Percentiles rank a stretch among this genome's conserved stretches.
Evolutionary conservation across 306 rosid species (phyloP).

Genomic region (Macrotyloma uniflorum): DNA sequence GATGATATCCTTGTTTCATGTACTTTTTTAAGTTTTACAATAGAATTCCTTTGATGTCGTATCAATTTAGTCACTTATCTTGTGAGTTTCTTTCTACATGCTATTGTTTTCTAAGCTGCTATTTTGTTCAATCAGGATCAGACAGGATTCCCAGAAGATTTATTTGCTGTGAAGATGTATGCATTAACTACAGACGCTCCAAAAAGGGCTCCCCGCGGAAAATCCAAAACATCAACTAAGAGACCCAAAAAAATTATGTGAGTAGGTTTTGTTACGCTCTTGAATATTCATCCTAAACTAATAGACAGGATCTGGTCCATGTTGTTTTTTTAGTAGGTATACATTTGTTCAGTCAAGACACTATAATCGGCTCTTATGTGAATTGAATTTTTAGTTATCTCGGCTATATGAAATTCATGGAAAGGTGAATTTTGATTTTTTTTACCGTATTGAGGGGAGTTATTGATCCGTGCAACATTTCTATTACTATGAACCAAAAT

Average conservation of each 20-base stretch:
- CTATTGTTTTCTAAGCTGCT: background rate
- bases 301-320: conserved; percentile 51
- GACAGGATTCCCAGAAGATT: conserved; percentile 72
- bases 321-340: conserved; percentile 1
- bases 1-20: background rate
- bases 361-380: background rate
- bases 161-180: conserved; percentile 92
- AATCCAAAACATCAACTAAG: conserved; percentile 63
- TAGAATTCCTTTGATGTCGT: background rate
- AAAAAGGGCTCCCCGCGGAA: conserved; percentile 57
- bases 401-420: background rate
- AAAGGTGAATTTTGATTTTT: background rate
- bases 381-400: background rate
- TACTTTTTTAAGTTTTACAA: background rate
- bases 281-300: too few relatives aligned
- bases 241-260: conserved; percentile 80
- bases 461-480: too few relatives aligned
- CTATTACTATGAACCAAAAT: too few relatives aligned
- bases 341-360: conserved; percentile 1
- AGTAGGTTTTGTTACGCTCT: conserved; percentile 19
- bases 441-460: too few relatives aligned
- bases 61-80: background rate
- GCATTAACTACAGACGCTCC: conserved; percentile 74
- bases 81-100: background rate
- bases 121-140: conserved; percentile 69